These are phyloP conservation scores for Scheffersomyces coipomensis DNA, from an alignment of 805 yeast species.

Conservation along the genomic window DNA sequence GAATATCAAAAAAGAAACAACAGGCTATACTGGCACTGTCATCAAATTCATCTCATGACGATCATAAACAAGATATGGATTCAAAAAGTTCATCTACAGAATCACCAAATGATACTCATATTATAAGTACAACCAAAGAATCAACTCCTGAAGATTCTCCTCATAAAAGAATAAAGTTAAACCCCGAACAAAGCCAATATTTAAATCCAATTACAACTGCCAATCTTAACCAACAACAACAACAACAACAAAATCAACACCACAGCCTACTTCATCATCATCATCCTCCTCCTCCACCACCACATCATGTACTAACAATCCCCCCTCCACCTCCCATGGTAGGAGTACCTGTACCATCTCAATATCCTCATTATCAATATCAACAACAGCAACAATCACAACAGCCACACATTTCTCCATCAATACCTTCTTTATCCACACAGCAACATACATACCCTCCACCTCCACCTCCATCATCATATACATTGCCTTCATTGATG, in stretches of 20 bases:
- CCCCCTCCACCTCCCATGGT: slow-evolving; percentile 3
- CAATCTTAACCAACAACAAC: not conserved
- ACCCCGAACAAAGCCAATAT: not conserved
- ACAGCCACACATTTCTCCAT: not conserved
- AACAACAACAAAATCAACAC: slow-evolving; percentile 2
- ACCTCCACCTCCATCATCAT: not conserved
- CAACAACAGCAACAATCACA: slow-evolving; percentile 1
- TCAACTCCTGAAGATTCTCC: not conserved
- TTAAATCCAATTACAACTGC: not conserved
- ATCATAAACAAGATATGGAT: not conserved
- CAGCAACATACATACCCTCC: not conserved
- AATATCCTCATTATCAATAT: slow-evolving; percentile 8
- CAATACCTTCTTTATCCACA: too few species aligned
- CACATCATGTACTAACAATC: slow-evolving; percentile 1
- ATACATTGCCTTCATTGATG: not conserved
- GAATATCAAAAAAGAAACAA: slow-evolving; percentile 20
- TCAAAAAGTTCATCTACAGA: not conserved
- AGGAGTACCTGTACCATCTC: too few species aligned
- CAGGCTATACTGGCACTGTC: too few species aligned
- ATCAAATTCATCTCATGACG: too few species aligned
- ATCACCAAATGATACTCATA: not conserved
- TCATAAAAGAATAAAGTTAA: not conserved
- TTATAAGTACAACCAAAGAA: not conserved
- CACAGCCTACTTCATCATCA: not conserved
- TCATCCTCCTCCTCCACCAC: slow-evolving; percentile 1